These are phyloP conservation scores for Sechiopsis laciniata DNA, from an alignment of 306 rosid genomes.

Conservation along the genomic window DNA sequence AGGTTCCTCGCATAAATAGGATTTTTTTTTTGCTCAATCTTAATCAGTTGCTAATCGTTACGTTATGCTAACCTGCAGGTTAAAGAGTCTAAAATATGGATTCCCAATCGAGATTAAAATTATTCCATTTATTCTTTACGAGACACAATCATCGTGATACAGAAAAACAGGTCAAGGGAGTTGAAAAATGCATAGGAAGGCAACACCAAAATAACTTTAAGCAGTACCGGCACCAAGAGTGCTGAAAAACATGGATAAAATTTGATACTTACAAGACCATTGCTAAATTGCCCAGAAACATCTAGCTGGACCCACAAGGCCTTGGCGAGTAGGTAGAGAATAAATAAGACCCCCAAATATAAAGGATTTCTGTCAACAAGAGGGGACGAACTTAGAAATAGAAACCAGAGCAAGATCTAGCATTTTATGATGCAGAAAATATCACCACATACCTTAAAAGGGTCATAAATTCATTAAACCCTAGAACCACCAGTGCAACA, in stretches of 20 bases:
- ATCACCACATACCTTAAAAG: conserved; percentile 55
- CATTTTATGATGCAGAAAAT: background rate
- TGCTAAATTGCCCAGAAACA: conserved; percentile 60
- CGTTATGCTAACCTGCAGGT: background rate
- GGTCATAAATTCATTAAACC: conserved; percentile 95
- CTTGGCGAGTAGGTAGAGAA: conserved; percentile 59
- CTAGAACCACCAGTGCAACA: conserved; percentile 63
- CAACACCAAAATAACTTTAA: background rate
- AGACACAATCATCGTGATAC: background rate
- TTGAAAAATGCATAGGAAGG: background rate
- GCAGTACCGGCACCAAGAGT: background rate
- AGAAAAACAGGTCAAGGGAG: background rate
- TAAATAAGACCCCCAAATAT: conserved; percentile 64
- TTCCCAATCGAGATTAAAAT: background rate
- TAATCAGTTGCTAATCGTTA: no score
- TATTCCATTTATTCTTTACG: background rate
- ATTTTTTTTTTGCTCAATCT: no score
- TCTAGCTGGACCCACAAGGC: conserved; percentile 95
- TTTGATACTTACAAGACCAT: conserved; percentile 71
- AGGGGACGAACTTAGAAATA: conserved; percentile 30
- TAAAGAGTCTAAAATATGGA: background rate
- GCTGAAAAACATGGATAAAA: background rate
- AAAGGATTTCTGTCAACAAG: conserved; percentile 77
- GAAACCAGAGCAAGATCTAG: conserved; percentile 16
- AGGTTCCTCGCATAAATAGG: background rate